phyloP scores from a whole-genome alignment of 306 rosid genomes.

The Ochetophila trinervis region DNA sequence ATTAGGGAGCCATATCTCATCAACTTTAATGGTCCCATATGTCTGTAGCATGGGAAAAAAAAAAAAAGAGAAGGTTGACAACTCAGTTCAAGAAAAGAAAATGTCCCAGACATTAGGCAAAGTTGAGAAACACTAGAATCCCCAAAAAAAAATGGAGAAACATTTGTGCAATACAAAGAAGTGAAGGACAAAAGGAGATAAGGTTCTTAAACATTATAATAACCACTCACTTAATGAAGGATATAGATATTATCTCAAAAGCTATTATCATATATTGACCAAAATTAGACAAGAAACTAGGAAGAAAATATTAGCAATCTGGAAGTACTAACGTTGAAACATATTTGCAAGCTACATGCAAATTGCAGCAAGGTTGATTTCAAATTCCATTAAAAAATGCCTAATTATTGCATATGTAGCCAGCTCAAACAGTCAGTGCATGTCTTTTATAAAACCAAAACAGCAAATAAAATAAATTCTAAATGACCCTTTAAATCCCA shows the following conservation, averaged over 20 bases:
- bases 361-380: too few relatives aligned
- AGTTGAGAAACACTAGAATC: slow-evolving; percentile 10
- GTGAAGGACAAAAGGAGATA: neutral
- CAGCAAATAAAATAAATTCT: too few relatives aligned
- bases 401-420: too few relatives aligned
- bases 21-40: neutral
- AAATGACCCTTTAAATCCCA: too few relatives aligned
- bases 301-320: neutral
- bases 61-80: neutral
- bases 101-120: neutral
- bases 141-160: neutral
- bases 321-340: too few relatives aligned
- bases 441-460: too few relatives aligned
- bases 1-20: slow-evolving; percentile 40
- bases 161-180: neutral
- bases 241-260: neutral
- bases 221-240: neutral
- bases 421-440: too few relatives aligned
- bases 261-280: neutral
- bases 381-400: too few relatives aligned
- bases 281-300: neutral
- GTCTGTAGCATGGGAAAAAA: neutral
- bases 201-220: neutral
- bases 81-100: slow-evolving; percentile 21
- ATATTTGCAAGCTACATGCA: too few relatives aligned